Percentiles rank a stretch among this genome's conserved stretches.
Evolutionary conservation across 2,329 filamentous ascomycete species (phyloP).

Genomic region (Hypoxylon sp.): DNA sequence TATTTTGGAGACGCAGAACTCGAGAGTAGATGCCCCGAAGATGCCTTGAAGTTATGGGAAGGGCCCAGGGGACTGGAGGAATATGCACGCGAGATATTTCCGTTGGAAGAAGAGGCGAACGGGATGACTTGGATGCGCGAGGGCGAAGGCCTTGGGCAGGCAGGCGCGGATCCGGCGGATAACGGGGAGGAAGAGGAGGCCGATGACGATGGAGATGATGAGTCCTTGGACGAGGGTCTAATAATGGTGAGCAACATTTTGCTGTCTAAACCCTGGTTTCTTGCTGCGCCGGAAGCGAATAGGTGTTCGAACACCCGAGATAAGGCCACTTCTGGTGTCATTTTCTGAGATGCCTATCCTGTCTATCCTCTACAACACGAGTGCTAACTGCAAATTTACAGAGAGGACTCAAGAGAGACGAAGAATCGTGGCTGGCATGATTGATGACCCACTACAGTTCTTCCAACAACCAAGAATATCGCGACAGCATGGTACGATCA

Average conservation of each 20-base stretch:
- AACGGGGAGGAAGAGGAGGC: slow-evolving; percentile 58
- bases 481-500: slow-evolving; percentile 3
- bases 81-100: slow-evolving; percentile 94
- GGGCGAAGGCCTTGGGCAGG: slow-evolving; percentile 55
- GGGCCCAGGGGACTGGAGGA: slow-evolving; percentile 92
- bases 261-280: neutral
- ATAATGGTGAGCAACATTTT: slow-evolving; percentile 58
- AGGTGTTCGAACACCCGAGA: neutral
- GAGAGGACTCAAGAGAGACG: slow-evolving; percentile 67
- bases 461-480: neutral
- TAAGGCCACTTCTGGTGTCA: neutral
- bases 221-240: slow-evolving; percentile 69
- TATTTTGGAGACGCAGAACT: slow-evolving; percentile 72
- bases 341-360: neutral
- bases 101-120: slow-evolving; percentile 93
- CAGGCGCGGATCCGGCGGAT: slow-evolving; percentile 58
- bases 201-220: slow-evolving; percentile 61
- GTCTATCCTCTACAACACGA: neutral
- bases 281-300: neutral
- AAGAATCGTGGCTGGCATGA: slow-evolving; percentile 71
- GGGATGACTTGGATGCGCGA: slow-evolving; percentile 91
- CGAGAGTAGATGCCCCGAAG: slow-evolving; percentile 75
- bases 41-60: slow-evolving; percentile 89
- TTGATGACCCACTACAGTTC: neutral
- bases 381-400: slow-evolving; percentile 24